Percentiles rank a stretch among this genome's conserved stretches.
Conservation (phyloP, 2,329 filamentous ascomycete species). For the Drechslerella dactyloides region DNA sequence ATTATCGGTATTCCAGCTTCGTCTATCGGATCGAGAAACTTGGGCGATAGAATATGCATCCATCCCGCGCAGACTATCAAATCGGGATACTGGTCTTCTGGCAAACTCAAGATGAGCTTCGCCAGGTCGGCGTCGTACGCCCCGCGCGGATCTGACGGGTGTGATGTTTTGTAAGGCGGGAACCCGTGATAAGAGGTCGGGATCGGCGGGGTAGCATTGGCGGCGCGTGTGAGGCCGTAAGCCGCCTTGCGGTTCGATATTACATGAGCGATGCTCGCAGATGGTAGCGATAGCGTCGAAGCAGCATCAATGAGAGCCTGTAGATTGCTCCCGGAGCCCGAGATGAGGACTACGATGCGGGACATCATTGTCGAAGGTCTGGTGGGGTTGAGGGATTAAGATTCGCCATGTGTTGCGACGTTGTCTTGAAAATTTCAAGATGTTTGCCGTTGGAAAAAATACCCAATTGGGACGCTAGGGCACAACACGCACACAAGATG, state of each 20-base stretch:
- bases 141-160: constrained; percentile 67
- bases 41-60: constrained; percentile 79
- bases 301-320: constrained; percentile 75
- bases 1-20: constrained; percentile 71
- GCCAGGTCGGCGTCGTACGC: constrained; percentile 79
- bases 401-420: constrained; percentile 31
- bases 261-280: constrained; percentile 64
- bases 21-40: constrained; percentile 73
- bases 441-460: constrained; percentile 25
- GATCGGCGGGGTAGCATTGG: constrained; percentile 64
- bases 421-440: constrained; percentile 42
- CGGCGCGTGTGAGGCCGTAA: constrained; percentile 69
- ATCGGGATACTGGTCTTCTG: constrained; percentile 66
- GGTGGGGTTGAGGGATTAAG: constrained; percentile 24
- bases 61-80: constrained; percentile 82
- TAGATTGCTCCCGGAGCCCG: constrained; percentile 77
- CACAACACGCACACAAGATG: constrained; percentile 49
- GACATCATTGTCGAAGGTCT: constrained; percentile 50
- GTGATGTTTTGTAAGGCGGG: constrained; percentile 74
- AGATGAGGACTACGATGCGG: constrained; percentile 72
- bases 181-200: constrained; percentile 83
- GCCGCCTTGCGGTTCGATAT: constrained; percentile 71
- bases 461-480: constrained; percentile 31
- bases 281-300: constrained; percentile 58
- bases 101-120: constrained; percentile 65